Evolutionary conservation across 179 eudicot genomes (phyloP).

Genomic region (Beta lomatogona): DNA sequence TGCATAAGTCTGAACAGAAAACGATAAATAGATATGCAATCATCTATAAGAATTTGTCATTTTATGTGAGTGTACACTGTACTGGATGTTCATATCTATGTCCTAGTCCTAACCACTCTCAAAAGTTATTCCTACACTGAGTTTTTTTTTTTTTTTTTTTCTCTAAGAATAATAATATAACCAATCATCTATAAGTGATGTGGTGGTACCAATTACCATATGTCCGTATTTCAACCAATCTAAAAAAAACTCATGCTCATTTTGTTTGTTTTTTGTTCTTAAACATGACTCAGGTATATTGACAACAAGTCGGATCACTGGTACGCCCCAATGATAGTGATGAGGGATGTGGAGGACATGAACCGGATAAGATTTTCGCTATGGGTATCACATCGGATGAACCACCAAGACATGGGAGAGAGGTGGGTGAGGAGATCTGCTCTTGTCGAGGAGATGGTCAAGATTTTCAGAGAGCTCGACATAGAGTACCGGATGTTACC

Average conservation of each 20-base stretch:
- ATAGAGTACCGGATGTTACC: constrained; percentile 59
- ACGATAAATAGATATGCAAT: neutral
- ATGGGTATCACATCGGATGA: constrained; percentile 61
- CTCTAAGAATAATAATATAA: no score
- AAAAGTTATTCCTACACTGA: neutral
- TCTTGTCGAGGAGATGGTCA: constrained; percentile 60
- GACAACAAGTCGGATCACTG: constrained; percentile 57
- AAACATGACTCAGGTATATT: constrained; percentile 37
- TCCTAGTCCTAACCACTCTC: neutral
- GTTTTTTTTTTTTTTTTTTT: neutral
- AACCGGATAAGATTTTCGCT: constrained; percentile 53
- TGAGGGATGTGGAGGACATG: constrained; percentile 70
- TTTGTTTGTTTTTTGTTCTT: no score
- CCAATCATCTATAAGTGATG: no score
- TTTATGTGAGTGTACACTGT: neutral
- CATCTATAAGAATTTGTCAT: constrained; percentile 2
- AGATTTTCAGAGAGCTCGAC: constrained; percentile 46
- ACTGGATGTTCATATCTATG: neutral
- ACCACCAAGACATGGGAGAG: constrained; percentile 69
- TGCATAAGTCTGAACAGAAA: neutral
- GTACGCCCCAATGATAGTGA: constrained; percentile 56
- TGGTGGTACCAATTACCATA: no score
- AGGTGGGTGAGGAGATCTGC: constrained; percentile 56
- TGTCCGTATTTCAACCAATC: neutral
- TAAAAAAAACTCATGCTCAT: no score